Evolutionary conservation across 768 basidiomycete species (phyloP).

Genomic region (Lactarius hatsudake): DNA sequence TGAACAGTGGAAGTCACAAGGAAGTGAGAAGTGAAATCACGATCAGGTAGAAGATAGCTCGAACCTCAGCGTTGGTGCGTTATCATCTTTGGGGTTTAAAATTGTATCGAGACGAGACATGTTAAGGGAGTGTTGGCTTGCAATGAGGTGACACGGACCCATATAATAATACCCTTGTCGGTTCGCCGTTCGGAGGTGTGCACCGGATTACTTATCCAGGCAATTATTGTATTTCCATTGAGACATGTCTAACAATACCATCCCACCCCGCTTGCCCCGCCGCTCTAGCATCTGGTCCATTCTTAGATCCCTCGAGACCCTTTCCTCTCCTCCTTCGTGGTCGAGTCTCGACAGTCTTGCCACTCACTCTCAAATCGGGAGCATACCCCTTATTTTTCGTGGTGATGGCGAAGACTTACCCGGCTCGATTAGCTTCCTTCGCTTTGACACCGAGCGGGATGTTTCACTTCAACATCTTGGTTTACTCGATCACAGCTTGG

Average conservation of each 20-base stretch:
- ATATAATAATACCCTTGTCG: conserved; percentile 15
- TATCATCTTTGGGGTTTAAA: conserved; percentile 23
- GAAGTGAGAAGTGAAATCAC: neutral
- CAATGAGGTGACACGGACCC: neutral
- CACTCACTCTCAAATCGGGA: conserved; percentile 19
- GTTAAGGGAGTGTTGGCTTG: neutral
- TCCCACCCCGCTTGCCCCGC: conserved; percentile 3
- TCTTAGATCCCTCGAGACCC: conserved; percentile 21
- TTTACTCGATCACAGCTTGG: neutral
- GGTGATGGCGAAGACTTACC: conserved; percentile 5
- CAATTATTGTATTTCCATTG: conserved; percentile 8
- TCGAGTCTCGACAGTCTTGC: conserved; percentile 19
- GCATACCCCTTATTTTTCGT: conserved; percentile 25
- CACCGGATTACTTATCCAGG: neutral
- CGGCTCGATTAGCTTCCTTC: neutral
- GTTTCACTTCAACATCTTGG: neutral
- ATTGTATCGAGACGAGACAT: conserved; percentile 29
- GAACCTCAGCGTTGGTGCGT: conserved; percentile 10
- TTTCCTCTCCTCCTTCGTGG: conserved; percentile 24
- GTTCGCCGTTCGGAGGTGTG: neutral
- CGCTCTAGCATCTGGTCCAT: conserved; percentile 23
- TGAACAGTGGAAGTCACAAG: neutral
- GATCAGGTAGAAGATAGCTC: neutral
- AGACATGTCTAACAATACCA: conserved; percentile 17
- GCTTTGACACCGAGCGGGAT: neutral